Conservation (phyloP, 2,329 filamentous ascomycete species). For the Tolypocladium album region DNA sequence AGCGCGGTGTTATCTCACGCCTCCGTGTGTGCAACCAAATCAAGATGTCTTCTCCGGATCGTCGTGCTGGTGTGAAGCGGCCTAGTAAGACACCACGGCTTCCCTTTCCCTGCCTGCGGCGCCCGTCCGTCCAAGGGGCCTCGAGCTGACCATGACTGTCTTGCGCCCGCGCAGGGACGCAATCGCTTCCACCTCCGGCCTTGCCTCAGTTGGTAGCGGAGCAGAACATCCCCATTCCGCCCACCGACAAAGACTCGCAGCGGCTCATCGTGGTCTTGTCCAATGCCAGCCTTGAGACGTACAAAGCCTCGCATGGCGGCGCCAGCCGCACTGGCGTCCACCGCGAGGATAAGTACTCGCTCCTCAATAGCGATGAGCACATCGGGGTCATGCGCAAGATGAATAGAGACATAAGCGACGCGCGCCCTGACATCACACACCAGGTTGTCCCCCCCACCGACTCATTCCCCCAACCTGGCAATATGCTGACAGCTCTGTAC, state of each 20-base stretch:
- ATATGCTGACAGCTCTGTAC: slow-evolving; percentile 29
- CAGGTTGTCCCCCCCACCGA: slow-evolving; percentile 50
- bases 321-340: slow-evolving; percentile 50
- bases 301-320: slow-evolving; percentile 75
- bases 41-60: slow-evolving; percentile 29
- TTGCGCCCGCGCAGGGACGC: slow-evolving; percentile 52
- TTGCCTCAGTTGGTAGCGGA: slow-evolving; percentile 90
- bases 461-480: slow-evolving; percentile 25
- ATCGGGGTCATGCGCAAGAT: slow-evolving; percentile 99
- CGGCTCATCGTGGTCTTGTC: slow-evolving; percentile 91
- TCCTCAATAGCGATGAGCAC: slow-evolving; percentile 97
- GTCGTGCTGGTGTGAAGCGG: slow-evolving; percentile 29
- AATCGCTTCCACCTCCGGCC: slow-evolving; percentile 85
- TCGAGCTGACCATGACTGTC: background rate
- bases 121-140: background rate
- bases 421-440: slow-evolving; percentile 93
- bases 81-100: slow-evolving; percentile 23
- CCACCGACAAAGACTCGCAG: slow-evolving; percentile 81
- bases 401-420: slow-evolving; percentile 97
- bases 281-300: slow-evolving; percentile 95
- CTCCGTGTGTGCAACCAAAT: background rate
- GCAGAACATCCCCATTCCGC: slow-evolving; percentile 74
- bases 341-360: slow-evolving; percentile 89
- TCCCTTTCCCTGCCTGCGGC: background rate
- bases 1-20: background rate